Conservation (phyloP, 345 rosid species). For the Cochlearia excelsa region DNA sequence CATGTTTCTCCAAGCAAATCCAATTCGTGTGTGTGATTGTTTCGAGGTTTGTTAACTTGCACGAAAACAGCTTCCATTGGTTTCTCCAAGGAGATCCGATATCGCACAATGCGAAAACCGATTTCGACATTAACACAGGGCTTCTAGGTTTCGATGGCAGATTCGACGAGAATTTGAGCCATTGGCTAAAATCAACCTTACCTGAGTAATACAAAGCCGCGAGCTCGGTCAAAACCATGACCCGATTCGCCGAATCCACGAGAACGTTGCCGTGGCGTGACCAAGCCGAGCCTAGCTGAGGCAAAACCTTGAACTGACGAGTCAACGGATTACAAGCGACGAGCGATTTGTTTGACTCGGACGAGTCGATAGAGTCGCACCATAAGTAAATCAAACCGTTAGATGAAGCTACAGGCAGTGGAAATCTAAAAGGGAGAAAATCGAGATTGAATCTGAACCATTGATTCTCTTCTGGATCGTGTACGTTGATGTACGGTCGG, state of each 20-base stretch:
- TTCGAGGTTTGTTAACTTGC: constrained; percentile 37
- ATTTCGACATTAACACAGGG: constrained; percentile 59
- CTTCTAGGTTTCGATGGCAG: constrained; percentile 84
- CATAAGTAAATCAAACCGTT: constrained; percentile 67
- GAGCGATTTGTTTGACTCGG: constrained; percentile 60
- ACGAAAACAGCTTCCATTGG: constrained; percentile 78
- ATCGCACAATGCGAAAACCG: constrained; percentile 71
- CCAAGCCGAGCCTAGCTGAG: constrained; percentile 93
- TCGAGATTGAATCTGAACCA: constrained; percentile 69
- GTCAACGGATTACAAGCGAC: constrained; percentile 76
- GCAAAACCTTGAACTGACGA: constrained; percentile 61
- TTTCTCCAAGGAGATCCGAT: constrained; percentile 90
- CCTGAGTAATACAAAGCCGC: constrained; percentile 65
- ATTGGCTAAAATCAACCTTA: constrained; percentile 32
- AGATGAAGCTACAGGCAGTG: constrained; percentile 72
- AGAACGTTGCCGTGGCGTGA: constrained; percentile 79
- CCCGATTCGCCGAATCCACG: constrained; percentile 62
- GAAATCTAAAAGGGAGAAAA: constrained; percentile 71
- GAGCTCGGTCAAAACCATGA: constrained; percentile 77
- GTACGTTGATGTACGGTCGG: constrained; percentile 49
- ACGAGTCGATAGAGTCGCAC: constrained; percentile 49
- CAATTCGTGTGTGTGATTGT: constrained; percentile 49
- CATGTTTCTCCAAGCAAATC: constrained; percentile 69
- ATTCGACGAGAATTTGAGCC: constrained; percentile 78
- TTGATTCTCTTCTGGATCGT: constrained; percentile 52